These are phyloP conservation scores for Zymoseptoria brevis DNA, from an alignment of 2,329 filamentous ascomycete genomes.

Conservation along the genomic window DNA sequence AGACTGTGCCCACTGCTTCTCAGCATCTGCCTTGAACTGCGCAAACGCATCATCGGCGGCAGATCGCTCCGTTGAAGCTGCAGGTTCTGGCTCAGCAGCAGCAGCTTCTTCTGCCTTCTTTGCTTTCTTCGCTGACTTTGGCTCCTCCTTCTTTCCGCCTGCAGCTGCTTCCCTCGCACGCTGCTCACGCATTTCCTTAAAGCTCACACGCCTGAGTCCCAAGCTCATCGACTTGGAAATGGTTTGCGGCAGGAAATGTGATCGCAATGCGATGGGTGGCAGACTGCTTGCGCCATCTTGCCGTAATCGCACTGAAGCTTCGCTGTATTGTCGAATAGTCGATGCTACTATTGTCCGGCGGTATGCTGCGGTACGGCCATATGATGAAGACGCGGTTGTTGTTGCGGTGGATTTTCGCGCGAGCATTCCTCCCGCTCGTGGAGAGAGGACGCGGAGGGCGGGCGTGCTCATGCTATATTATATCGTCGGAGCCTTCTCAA, in stretches of 20 bases:
- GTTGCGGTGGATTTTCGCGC: constrained; percentile 32
- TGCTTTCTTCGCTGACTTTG: constrained; percentile 32
- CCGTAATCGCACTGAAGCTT: constrained; percentile 23
- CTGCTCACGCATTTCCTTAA: constrained; percentile 31
- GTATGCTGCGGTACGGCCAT: constrained; percentile 42
- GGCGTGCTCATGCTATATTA: constrained; percentile 40
- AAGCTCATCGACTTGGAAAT: constrained; percentile 35
- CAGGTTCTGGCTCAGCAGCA: constrained; percentile 28
- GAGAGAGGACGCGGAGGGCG: constrained; percentile 32
- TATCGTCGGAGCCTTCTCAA: neutral
- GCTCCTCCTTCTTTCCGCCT: constrained; percentile 35
- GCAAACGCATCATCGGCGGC: constrained; percentile 31
- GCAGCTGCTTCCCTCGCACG: constrained; percentile 30
- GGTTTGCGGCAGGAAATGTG: constrained; percentile 37
- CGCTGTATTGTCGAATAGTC: constrained; percentile 21
- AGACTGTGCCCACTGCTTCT: constrained; percentile 36
- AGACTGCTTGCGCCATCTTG: constrained; percentile 17
- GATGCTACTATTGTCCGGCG: constrained; percentile 35
- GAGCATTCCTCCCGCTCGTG: constrained; percentile 34
- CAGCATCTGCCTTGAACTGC: constrained; percentile 29
- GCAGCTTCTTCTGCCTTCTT: constrained; percentile 23
- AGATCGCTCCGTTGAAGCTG: constrained; percentile 17
- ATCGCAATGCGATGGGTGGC: constrained; percentile 33
- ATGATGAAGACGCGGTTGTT: constrained; percentile 29
- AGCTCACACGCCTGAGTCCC: constrained; percentile 39